phyloP scores from a whole-genome alignment of 1,284 basidiomycete species.

The Xerocomus amazonicus region DNA sequence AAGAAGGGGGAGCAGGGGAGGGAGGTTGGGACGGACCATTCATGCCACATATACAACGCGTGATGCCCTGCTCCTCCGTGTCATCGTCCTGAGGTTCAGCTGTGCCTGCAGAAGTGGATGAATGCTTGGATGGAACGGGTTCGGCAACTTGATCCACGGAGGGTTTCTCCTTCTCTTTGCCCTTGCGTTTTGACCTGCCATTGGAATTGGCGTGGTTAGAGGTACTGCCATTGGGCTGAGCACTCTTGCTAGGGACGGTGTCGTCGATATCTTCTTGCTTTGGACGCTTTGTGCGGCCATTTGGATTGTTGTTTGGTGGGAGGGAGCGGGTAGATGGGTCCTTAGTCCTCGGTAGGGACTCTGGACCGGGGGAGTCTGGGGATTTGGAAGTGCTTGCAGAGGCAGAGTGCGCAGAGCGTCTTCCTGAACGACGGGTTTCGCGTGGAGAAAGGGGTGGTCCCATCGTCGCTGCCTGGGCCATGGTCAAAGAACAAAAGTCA shows the following conservation, averaged over 20 bases:
- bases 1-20: slow-evolving; percentile 7
- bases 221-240: slow-evolving; percentile 38
- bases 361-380: slow-evolving; percentile 65
- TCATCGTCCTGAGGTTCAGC: slow-evolving; percentile 44
- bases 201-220: slow-evolving; percentile 36
- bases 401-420: slow-evolving; percentile 62
- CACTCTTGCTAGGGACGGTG: slow-evolving; percentile 43
- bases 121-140: slow-evolving; percentile 25
- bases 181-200: slow-evolving; percentile 36
- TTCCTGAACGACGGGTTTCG: slow-evolving; percentile 71
- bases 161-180: slow-evolving; percentile 36
- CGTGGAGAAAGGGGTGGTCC: slow-evolving; percentile 71
- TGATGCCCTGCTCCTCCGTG: slow-evolving; percentile 80
- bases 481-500: slow-evolving; percentile 21
- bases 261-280: slow-evolving; percentile 76
- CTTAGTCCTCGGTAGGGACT: slow-evolving; percentile 42
- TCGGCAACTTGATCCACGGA: slow-evolving; percentile 27
- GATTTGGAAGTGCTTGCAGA: slow-evolving; percentile 70
- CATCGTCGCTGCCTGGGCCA: slow-evolving; percentile 58
- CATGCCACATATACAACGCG: slow-evolving; percentile 91
- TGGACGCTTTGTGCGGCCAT: slow-evolving; percentile 53
- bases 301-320: slow-evolving; percentile 41
- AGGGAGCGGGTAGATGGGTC: slow-evolving; percentile 42
- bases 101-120: slow-evolving; percentile 35
- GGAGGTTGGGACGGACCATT: slow-evolving; percentile 57